Conservation (phyloP, 1,139 yeast genomes). For the Sugiyamaella japonica region DNA sequence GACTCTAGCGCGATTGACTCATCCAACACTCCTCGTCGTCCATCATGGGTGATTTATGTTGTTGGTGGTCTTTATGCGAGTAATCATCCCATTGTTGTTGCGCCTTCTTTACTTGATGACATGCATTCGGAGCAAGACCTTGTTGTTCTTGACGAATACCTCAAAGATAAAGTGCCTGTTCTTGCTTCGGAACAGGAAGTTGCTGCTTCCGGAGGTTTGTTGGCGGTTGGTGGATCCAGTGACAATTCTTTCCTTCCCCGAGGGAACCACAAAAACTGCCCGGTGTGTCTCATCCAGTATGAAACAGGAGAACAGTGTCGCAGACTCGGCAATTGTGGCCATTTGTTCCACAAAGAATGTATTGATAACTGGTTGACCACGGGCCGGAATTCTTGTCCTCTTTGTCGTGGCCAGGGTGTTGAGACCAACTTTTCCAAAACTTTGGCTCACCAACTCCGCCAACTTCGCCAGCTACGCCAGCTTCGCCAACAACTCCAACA, state of each 20-base stretch:
- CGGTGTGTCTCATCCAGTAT: constrained; percentile 53
- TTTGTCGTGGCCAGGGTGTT: constrained; percentile 53
- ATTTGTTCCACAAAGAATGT: constrained; percentile 53
- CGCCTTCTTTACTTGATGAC: constrained; percentile 50
- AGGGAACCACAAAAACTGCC: constrained; percentile 46
- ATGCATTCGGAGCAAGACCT: constrained; percentile 53
- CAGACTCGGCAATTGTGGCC: constrained; percentile 47
- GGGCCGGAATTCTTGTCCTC: constrained; percentile 58
- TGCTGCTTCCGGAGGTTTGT: constrained; percentile 43
- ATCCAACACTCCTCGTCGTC: constrained; percentile 25
- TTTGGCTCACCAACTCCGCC: background rate
- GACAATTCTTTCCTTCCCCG: constrained; percentile 13
- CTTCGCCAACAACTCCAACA: no score
- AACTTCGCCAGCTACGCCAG: background rate
- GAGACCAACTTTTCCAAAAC: constrained; percentile 10
- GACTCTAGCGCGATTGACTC: background rate
- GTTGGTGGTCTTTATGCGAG: constrained; percentile 51
- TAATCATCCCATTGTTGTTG: constrained; percentile 50
- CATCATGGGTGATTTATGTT: constrained; percentile 54
- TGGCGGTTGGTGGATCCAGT: constrained; percentile 26
- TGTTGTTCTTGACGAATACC: constrained; percentile 45
- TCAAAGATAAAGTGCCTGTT: constrained; percentile 50
- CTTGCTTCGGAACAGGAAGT: constrained; percentile 47
- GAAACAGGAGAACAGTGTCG: constrained; percentile 49
- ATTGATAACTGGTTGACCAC: constrained; percentile 57